Percentiles rank a stretch among this genome's conserved stretches.
These are phyloP conservation scores for Sinapis alba DNA, from an alignment of 441 rosid genomes.

Conservation along the genomic window DNA sequence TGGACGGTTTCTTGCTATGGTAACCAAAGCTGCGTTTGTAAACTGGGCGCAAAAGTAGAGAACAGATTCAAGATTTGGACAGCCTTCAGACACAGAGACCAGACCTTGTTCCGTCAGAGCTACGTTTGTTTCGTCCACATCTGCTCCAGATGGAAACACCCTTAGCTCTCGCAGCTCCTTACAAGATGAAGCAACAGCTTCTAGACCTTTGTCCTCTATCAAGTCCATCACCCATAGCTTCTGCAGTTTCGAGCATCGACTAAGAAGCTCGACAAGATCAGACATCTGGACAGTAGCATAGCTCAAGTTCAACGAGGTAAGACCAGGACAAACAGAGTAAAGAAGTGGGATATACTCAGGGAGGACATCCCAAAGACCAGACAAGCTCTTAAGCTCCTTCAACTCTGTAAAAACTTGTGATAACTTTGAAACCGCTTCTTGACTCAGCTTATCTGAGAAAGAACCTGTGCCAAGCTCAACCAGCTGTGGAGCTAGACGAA, in stretches of 20 bases:
- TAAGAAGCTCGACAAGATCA: slow-evolving; percentile 69
- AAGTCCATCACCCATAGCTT: slow-evolving; percentile 87
- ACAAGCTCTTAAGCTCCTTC: slow-evolving; percentile 66
- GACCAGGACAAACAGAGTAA: slow-evolving; percentile 68
- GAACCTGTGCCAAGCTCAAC: slow-evolving; percentile 83
- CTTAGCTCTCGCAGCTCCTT: slow-evolving; percentile 81
- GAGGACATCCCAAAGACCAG: slow-evolving; percentile 89
- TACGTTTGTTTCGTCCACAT: slow-evolving; percentile 54
- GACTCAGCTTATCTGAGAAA: slow-evolving; percentile 55
- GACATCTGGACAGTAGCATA: slow-evolving; percentile 63
- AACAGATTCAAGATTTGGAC: slow-evolving; percentile 79
- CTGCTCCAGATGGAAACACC: slow-evolving; percentile 89
- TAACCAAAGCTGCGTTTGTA: slow-evolving; percentile 73
- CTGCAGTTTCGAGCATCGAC: slow-evolving; percentile 68
- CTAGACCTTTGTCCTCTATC: slow-evolving; percentile 87
- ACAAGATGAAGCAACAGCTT: slow-evolving; percentile 64
- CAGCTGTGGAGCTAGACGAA: slow-evolving; percentile 75
- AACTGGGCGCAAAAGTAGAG: slow-evolving; percentile 87
- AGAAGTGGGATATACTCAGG: slow-evolving; percentile 80
- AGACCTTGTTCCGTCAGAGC: slow-evolving; percentile 84
- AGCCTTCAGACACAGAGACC: slow-evolving; percentile 72
- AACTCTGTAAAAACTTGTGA: slow-evolving; percentile 62
- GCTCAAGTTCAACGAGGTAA: slow-evolving; percentile 88
- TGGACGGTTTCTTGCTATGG: slow-evolving; percentile 74
- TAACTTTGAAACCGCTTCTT: slow-evolving; percentile 56